Evolutionary conservation across 495 filamentous ascomycete species (phyloP), one percentile per base, ranked within the genome.

Genomic region (Penicillium fimorum): DNA sequence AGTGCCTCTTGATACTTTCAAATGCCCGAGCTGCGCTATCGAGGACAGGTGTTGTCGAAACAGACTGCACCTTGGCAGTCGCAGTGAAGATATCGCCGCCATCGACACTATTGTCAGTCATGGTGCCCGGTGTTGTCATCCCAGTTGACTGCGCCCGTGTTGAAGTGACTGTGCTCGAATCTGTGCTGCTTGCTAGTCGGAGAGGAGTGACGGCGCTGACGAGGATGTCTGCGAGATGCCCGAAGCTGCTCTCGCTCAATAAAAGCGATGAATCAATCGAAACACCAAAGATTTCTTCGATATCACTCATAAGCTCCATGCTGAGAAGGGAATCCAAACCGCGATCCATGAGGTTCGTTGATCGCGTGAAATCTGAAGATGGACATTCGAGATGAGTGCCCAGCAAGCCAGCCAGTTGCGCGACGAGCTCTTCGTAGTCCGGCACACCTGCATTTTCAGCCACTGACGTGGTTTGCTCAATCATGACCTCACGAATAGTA

Each of bases 281-380:
- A 27, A 59, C 32, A 9, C 57, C 64, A 56, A 66, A 57, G 10
- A 24, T 24, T n/a, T 38, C n/a, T 20, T 66, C 48, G 41, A 68
- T 61, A 15, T 69, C 66, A 33, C 43, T 62, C 29, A 35, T 37
- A 11, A 67, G 55, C 40, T 66, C 56, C 15, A 64, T 65, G 43
- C 55, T 20, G 27, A 65, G 35, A 25, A 64, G 56, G 4, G 64
- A 66, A 22, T 64, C 61, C 6, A 67, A 25, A 2, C 68, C 66
- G 15, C 37, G 47, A 17, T 57, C 53, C 29, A 51, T 59, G 8
- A 64, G 45, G 30, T 56, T 56, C 2, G 53, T 49, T 20, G 52
- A 45, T 5, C 44, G 44, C 13, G 8, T 18, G 24, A 48, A 49
- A 4, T 48, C 30, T 7, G 29, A 17, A 12, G 47, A 24, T 37